phyloP scores from a whole-genome alignment of 805 yeast species.

The Starmerella asiatica region DNA sequence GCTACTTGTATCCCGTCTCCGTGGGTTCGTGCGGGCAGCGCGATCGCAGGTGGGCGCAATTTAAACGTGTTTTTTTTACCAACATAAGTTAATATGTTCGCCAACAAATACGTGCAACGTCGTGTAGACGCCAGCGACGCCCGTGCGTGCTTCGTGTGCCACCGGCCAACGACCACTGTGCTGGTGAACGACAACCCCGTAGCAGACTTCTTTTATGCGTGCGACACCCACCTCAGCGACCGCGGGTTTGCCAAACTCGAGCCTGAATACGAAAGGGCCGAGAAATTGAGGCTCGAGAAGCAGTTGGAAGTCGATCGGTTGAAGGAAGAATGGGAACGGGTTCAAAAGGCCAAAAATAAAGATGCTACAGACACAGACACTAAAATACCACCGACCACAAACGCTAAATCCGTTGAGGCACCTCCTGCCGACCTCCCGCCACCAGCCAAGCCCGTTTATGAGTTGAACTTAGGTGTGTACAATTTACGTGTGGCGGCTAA shows the following conservation, averaged over 20 bases:
- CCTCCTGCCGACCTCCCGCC: neutral
- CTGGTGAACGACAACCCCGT: slow-evolving; percentile 34
- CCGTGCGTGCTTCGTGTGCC: slow-evolving; percentile 41
- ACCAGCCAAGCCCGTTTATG: slow-evolving; percentile 5
- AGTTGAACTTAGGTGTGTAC: slow-evolving; percentile 33
- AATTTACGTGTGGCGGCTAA: slow-evolving; percentile 29
- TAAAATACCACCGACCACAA: slow-evolving; percentile 5
- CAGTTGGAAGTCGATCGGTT: slow-evolving; percentile 27
- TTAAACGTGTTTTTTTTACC: too few relatives aligned
- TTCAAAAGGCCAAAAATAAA: slow-evolving; percentile 3
- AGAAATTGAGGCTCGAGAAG: slow-evolving; percentile 4
- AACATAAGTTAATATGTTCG: slow-evolving; percentile 21
- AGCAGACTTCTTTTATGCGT: slow-evolving; percentile 41
- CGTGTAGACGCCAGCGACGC: slow-evolving; percentile 35
- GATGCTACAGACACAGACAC: slow-evolving; percentile 14
- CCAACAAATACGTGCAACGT: slow-evolving; percentile 35
- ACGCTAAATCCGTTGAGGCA: neutral
- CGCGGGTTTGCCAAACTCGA: slow-evolving; percentile 35
- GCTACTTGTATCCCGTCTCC: too few relatives aligned
- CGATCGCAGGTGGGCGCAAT: too few relatives aligned
- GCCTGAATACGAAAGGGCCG: slow-evolving; percentile 19
- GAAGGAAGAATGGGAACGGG: slow-evolving; percentile 24
- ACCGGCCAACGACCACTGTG: slow-evolving; percentile 39
- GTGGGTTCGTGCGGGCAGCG: too few relatives aligned
- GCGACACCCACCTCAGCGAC: slow-evolving; percentile 39